A percentile compares a stretch with the other conserved stretches of the same genome.
Conservation (phyloP, 73 alveolate species). For the Stentor coeruleus region DNA sequence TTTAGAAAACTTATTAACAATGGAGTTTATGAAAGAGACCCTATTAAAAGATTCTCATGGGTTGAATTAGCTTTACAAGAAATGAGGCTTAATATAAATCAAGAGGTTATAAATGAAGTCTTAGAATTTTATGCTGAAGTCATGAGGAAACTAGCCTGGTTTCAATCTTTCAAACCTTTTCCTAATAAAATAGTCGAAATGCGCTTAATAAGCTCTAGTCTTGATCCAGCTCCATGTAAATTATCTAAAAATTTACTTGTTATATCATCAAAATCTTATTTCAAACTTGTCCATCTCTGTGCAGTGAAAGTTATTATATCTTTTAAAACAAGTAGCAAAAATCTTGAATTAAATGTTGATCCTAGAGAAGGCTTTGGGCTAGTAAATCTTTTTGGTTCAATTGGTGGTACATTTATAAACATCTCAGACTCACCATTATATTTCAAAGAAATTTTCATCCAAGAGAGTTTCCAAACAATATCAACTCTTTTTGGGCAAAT, state of each 20-base stretch:
- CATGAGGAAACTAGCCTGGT: neutral
- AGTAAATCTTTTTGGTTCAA: neutral
- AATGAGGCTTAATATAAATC: conserved; percentile 41
- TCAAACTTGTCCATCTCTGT: conserved; percentile 42
- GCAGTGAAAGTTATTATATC: conserved; percentile 52
- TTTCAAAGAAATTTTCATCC: conserved; percentile 50
- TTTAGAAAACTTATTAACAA: neutral
- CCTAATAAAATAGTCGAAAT: neutral
- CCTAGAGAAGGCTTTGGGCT: conserved; percentile 22
- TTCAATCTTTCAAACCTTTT: neutral
- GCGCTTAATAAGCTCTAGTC: conserved; percentile 14
- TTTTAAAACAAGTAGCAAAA: conserved; percentile 7
- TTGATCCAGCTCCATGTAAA: conserved; percentile 27
- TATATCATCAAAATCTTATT: conserved; percentile 41
- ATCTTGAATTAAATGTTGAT: conserved; percentile 1
- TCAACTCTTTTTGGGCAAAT: conserved; percentile 19
- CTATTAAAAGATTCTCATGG: conserved; percentile 30
- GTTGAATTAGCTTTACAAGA: conserved; percentile 38
- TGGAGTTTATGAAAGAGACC: conserved; percentile 23
- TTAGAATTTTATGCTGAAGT: neutral
- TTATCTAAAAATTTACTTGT: neutral
- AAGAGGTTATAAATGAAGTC: conserved; percentile 11
- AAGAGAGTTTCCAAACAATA: conserved; percentile 45
- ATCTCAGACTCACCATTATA: conserved; percentile 57
- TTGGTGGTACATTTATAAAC: conserved; percentile 37